Base-by-base conservation (phyloP, 495 filamentous ascomycete genomes). In the Penicillium ochrochloron region DNA sequence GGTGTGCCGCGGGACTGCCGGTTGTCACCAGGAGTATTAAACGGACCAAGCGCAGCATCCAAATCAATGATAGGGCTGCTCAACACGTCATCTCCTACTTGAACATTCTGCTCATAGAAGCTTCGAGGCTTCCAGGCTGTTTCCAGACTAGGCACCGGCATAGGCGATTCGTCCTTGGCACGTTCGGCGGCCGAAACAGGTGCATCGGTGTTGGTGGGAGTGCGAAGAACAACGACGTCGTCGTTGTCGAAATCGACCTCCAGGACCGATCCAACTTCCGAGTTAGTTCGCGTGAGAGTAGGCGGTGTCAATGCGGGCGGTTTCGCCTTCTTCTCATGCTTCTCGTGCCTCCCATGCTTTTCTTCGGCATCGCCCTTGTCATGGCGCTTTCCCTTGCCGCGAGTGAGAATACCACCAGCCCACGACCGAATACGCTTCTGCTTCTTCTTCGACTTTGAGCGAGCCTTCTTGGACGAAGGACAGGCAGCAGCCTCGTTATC, bases 21-120 rank as follows among this genome's bases (percentile, higher is more conserved):
- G 66, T 82, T 83, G 62, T 85, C 78, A 14, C 56, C 56, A 5
- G 92, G 92, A 1, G 92, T 94, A 70, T 95, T 93, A 77, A 96
- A 96, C 0, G 95, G 93, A 3, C 92, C 92, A 12, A 99, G 80
- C n/a, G 94, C 95, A 39, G 94, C 95, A 81, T 99, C 95, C 44
- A 99, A 80, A 78, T 99, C 95, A 58, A 99, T 94, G 62, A 97
- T 86, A 6, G 90, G 91, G 67, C 88, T 74, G 35, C 63, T 93
- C 53, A 88, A 80, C 2, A 79, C 88, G 37, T 85, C 82, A 33
- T 69, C 63, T 14, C 89, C 86, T 5, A 56, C 63, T 11, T 59
- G 53, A 29, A 63, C 27, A 50, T 48, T 70, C 61, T 82, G 79
- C 56, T 82, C 79, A 42, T 82, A 76, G 63, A 82, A 77, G 54